Percentiles rank a stretch among this genome's conserved stretches.
These are phyloP conservation scores for Nannochloris sp. DNA, from an alignment of 139 green algal genomes.

Conservation along the genomic window DNA sequence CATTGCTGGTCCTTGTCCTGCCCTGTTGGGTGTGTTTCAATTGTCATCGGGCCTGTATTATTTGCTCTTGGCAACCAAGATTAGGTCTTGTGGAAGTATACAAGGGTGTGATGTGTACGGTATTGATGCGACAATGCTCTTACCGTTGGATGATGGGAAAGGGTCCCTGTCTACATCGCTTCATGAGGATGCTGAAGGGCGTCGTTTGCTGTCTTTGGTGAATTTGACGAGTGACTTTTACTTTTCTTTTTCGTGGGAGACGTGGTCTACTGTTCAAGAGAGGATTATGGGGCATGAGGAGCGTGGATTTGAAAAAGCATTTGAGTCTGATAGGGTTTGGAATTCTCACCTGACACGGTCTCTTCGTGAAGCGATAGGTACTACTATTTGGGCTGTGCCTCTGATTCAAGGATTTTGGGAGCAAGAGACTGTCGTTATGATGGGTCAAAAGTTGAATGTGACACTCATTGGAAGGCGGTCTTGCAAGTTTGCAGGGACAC, in stretches of 20 bases:
- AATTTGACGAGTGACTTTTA: slow-evolving; percentile 89
- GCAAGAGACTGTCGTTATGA: slow-evolving; percentile 66
- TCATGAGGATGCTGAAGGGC: slow-evolving; percentile 41
- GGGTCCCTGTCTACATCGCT: not conserved
- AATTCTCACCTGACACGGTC: slow-evolving; percentile 75
- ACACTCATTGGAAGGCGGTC: slow-evolving; percentile 81
- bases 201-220: slow-evolving; percentile 67
- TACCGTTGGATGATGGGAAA: slow-evolving; percentile 50
- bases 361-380: slow-evolving; percentile 47
- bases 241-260: slow-evolving; percentile 79
- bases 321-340: slow-evolving; percentile 85
- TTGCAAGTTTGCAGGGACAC: slow-evolving; percentile 87
- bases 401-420: slow-evolving; percentile 90
- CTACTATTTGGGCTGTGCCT: slow-evolving; percentile 63
- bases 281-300: slow-evolving; percentile 27
- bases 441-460: slow-evolving; percentile 72
- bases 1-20: slow-evolving; percentile 43
- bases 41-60: slow-evolving; percentile 60
- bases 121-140: slow-evolving; percentile 61
- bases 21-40: slow-evolving; percentile 51
- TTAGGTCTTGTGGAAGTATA: slow-evolving; percentile 57
- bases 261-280: slow-evolving; percentile 65
- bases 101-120: slow-evolving; percentile 68
- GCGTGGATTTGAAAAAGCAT: slow-evolving; percentile 17
- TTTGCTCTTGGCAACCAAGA: slow-evolving; percentile 75